phyloP scores from a whole-genome alignment of 768 basidiomycete species.

The Naematelia aurantialba region DNA sequence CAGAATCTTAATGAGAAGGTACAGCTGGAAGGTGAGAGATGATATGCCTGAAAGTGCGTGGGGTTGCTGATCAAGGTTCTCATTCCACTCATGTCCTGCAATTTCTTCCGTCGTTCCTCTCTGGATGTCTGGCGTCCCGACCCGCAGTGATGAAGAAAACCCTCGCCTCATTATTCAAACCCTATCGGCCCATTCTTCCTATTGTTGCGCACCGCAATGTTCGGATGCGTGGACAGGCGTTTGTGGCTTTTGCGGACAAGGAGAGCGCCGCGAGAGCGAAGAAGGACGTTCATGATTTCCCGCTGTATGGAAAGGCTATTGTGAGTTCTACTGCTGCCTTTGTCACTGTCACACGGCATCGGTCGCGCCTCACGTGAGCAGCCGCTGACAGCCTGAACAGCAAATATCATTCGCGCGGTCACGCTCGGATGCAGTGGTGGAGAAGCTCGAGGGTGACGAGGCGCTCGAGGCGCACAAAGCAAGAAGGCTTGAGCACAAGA shows the following conservation, averaged over 20 bases:
- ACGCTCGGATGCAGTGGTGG: slow-evolving; percentile 84
- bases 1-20: slow-evolving; percentile 92
- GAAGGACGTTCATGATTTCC: slow-evolving; percentile 90
- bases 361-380: background rate
- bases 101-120: background rate
- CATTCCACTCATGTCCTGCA: background rate
- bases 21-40: slow-evolving; percentile 40
- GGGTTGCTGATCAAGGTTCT: background rate
- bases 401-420: slow-evolving; percentile 92
- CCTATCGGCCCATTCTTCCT: slow-evolving; percentile 86
- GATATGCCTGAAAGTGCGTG: background rate
- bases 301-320: slow-evolving; percentile 95
- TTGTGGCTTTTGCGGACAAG: slow-evolving; percentile 80
- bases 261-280: slow-evolving; percentile 82
- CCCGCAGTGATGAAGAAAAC: slow-evolving; percentile 77
- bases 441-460: slow-evolving; percentile 61
- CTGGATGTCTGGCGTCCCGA: background rate
- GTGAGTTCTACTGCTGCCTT: slow-evolving; percentile 59
- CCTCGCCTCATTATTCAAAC: slow-evolving; percentile 80
- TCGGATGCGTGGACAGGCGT: slow-evolving; percentile 97
- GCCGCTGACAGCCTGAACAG: slow-evolving; percentile 52
- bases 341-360: background rate
- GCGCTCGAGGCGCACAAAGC: slow-evolving; percentile 72
- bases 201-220: slow-evolving; percentile 93
- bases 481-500: slow-evolving; percentile 73